phyloP scores from a whole-genome alignment of 257 asterid genomes.

The Rauvolfia tetraphylla region DNA sequence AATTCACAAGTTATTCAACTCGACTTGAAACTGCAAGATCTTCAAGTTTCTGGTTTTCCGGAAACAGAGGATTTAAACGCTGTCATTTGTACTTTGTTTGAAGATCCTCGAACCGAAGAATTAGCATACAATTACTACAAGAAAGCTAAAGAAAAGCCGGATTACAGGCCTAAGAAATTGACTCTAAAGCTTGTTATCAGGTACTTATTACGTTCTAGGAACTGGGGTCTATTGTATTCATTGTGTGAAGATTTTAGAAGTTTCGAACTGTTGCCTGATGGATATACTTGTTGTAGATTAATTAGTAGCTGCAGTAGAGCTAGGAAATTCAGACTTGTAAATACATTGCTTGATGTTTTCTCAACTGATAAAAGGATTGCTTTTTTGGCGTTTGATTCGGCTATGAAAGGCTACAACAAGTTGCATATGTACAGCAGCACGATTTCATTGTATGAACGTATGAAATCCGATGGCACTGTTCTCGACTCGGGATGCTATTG shows the following conservation, averaged over 20 bases:
- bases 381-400: conserved; percentile 57
- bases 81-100: conserved; percentile 53
- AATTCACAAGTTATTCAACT: conserved; percentile 37
- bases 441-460: conserved; percentile 32
- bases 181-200: conserved; percentile 60
- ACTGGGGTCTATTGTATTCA: conserved; percentile 45
- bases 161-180: conserved; percentile 47
- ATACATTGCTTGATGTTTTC: conserved; percentile 48
- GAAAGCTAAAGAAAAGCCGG: conserved; percentile 45
- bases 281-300: conserved; percentile 46
- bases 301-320: conserved; percentile 56
- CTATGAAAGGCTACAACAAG: conserved; percentile 82
- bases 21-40: conserved; percentile 39
- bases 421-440: conserved; percentile 81
- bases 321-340: conserved; percentile 62
- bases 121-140: conserved; percentile 54
- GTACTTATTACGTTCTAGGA: conserved; percentile 53
- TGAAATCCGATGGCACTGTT: conserved; percentile 47
- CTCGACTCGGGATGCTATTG: conserved; percentile 49
- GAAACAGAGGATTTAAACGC: conserved; percentile 51
- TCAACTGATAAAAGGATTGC: conserved; percentile 35
- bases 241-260: conserved; percentile 51
- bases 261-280: conserved; percentile 52
- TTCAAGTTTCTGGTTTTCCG: conserved; percentile 21
- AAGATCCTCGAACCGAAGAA: conserved; percentile 54